Conservation (phyloP, 225 moss, liverwort and hornwort species). For the Pseudoscleropodium purum region DNA sequence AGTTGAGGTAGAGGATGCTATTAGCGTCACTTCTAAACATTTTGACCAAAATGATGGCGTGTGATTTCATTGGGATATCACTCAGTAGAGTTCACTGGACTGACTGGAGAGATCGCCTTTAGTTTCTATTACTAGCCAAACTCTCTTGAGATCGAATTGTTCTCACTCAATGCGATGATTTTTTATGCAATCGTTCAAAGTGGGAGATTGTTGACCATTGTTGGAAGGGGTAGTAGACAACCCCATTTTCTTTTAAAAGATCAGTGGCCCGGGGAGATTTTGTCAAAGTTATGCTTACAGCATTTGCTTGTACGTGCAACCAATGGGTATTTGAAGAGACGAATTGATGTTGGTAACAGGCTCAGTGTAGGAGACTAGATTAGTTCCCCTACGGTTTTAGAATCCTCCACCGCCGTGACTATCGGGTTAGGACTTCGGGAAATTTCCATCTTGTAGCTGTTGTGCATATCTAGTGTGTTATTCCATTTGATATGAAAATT, state of each 20-base stretch:
- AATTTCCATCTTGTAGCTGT: neutral
- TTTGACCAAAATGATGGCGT: neutral
- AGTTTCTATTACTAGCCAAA: neutral
- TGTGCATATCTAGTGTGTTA: neutral
- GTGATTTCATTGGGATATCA: neutral
- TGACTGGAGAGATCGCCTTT: neutral
- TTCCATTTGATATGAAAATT: neutral
- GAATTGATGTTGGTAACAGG: neutral
- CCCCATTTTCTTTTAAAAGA: neutral
- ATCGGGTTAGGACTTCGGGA: neutral
- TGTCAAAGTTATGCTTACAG: neutral
- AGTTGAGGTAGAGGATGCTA: neutral
- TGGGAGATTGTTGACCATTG: neutral
- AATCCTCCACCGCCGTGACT: neutral
- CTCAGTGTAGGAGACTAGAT: neutral
- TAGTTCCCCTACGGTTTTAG: neutral
- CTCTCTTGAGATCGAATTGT: neutral
- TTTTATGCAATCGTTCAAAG: neutral
- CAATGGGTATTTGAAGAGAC: neutral
- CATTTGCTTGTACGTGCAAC: neutral
- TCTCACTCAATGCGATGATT: neutral
- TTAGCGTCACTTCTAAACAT: neutral
- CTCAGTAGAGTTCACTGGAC: neutral
- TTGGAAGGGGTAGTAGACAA: neutral
- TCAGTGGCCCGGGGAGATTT: neutral